phyloP scores from a whole-genome alignment of 2,329 filamentous ascomycete species.

The Verticillium albo-atrum region DNA sequence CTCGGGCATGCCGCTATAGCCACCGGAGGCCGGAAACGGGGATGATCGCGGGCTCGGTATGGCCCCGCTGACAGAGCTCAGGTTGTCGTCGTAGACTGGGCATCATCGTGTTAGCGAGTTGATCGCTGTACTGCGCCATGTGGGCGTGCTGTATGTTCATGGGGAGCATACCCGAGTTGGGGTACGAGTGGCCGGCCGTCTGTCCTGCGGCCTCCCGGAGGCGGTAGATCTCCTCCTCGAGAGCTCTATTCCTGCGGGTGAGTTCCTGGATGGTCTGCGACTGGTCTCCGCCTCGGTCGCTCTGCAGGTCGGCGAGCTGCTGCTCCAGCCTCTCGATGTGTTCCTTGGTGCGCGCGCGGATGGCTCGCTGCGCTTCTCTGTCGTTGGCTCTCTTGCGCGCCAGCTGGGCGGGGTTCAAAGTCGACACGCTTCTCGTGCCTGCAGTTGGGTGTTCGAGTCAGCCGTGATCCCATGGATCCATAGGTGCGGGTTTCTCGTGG shows the following conservation, averaged over 20 bases:
- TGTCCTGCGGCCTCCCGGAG: constrained; percentile 41
- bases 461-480: constrained; percentile 5
- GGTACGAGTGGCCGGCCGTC: constrained; percentile 33
- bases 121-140: not conserved
- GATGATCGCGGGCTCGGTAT: constrained; percentile 40
- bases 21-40: constrained; percentile 33
- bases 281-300: constrained; percentile 41
- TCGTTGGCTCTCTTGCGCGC: constrained; percentile 90
- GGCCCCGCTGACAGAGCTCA: constrained; percentile 31
- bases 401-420: constrained; percentile 81
- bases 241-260: constrained; percentile 44
- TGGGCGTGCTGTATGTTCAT: not conserved
- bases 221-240: constrained; percentile 47
- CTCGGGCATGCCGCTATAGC: constrained; percentile 39
- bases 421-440: constrained; percentile 75
- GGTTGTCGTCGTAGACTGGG: constrained; percentile 36
- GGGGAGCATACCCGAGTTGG: not conserved
- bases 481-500: not conserved
- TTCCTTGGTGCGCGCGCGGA: constrained; percentile 79
- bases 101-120: not conserved
- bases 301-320: constrained; percentile 67
- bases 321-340: constrained; percentile 77
- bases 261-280: constrained; percentile 49
- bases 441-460: not conserved
- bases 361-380: constrained; percentile 82